phyloP scores from a whole-genome alignment of 2,329 filamentous ascomycete genomes.

The Coniochaeta ligniaria region DNA sequence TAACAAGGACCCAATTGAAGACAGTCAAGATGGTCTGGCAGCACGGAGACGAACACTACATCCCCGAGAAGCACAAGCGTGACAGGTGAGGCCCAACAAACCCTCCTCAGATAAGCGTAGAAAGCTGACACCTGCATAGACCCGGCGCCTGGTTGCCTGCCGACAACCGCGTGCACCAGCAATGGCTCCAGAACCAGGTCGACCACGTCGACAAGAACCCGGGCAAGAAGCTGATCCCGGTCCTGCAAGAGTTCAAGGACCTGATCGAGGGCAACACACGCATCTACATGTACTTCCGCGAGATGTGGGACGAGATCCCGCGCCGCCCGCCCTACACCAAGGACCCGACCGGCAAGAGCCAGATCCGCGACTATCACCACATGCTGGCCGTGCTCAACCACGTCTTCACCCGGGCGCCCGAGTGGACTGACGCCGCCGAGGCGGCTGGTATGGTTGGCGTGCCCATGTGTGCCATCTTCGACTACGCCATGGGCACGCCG shows the following conservation, averaged over 20 bases:
- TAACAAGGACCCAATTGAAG: not conserved
- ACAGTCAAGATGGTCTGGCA: constrained; percentile 37
- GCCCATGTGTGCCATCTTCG: constrained; percentile 45
- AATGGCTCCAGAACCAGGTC: constrained; percentile 54
- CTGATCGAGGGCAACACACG: constrained; percentile 58
- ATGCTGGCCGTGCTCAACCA: constrained; percentile 63
- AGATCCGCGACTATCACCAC: constrained; percentile 59
- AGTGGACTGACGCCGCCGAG: constrained; percentile 45
- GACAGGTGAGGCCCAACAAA: constrained; percentile 31
- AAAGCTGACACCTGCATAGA: constrained; percentile 20
- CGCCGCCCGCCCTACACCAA: constrained; percentile 49
- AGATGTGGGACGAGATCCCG: constrained; percentile 65
- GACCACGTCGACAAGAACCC: constrained; percentile 44
- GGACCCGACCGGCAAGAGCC: constrained; percentile 54
- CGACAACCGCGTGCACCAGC: constrained; percentile 53
- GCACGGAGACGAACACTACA: constrained; percentile 41
- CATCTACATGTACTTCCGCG: constrained; percentile 58
- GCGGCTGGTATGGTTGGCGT: constrained; percentile 45
- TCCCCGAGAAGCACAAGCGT: constrained; percentile 38
- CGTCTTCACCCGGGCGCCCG: constrained; percentile 40
- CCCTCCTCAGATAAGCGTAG: no score
- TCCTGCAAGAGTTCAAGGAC: constrained; percentile 56
- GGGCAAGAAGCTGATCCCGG: constrained; percentile 45
- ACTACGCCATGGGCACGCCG: constrained; percentile 49
- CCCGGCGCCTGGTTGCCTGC: constrained; percentile 55